phyloP scores from a whole-genome alignment of 2,329 filamentous ascomycete genomes.

The Apiospora rasikravindrae region DNA sequence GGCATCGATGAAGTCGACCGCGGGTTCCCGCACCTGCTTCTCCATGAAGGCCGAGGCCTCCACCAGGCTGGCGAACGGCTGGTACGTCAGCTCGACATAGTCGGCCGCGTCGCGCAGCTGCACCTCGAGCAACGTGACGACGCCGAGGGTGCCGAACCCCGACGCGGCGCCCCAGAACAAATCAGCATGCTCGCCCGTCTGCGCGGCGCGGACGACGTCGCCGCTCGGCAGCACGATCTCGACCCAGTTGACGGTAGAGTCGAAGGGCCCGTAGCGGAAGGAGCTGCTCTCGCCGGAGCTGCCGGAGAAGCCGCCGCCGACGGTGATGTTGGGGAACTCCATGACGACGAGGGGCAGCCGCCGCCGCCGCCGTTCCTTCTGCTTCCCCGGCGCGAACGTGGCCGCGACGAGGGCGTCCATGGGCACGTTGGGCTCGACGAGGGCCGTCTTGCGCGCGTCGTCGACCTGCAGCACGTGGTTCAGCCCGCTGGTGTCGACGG shows the following conservation, averaged over 20 bases:
- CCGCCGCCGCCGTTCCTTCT: slow-evolving; percentile 50
- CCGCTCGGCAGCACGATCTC: slow-evolving; percentile 71
- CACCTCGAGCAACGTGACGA: slow-evolving; percentile 68
- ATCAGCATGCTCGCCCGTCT: slow-evolving; percentile 55
- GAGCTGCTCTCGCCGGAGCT: slow-evolving; percentile 72
- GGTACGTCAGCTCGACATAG: slow-evolving; percentile 65
- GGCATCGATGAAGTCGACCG: slow-evolving; percentile 70
- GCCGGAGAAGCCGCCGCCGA: slow-evolving; percentile 70
- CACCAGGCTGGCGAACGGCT: slow-evolving; percentile 47
- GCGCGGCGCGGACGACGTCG: slow-evolving; percentile 58
- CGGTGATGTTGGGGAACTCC: slow-evolving; percentile 76
- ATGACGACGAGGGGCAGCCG: slow-evolving; percentile 71
- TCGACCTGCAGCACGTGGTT: slow-evolving; percentile 68
- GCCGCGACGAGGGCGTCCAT: slow-evolving; percentile 69
- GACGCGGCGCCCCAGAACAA: slow-evolving; percentile 70
- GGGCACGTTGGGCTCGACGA: slow-evolving; percentile 74
- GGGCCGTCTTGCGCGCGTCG: slow-evolving; percentile 53
- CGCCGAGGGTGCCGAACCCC: slow-evolving; percentile 69
- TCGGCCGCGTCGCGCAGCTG: slow-evolving; percentile 58
- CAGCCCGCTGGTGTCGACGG: slow-evolving; percentile 71
- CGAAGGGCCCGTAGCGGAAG: slow-evolving; percentile 71
- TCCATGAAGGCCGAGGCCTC: slow-evolving; percentile 50
- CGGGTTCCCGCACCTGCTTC: slow-evolving; percentile 43
- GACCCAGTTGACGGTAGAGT: slow-evolving; percentile 63
- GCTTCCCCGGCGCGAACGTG: slow-evolving; percentile 50